Evolutionary conservation across 2,329 filamentous ascomycete genomes (phyloP), one percentile per base, ranked within the genome.

Genomic region (Colletotrichum zoysiae): DNA sequence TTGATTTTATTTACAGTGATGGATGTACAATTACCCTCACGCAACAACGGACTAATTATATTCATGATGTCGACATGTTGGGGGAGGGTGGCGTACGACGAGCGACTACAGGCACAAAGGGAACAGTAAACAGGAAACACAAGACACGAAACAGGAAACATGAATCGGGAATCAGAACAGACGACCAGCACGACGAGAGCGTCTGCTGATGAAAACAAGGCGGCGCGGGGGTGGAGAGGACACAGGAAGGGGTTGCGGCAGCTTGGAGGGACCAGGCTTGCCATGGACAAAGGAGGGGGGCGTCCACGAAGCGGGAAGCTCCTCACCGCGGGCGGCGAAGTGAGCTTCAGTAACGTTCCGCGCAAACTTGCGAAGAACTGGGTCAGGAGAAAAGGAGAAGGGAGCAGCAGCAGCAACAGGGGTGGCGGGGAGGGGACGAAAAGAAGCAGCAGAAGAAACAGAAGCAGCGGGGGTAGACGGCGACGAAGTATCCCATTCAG

Each of bases 11-110:
- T 26, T 26, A 26, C 11, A 46, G 12, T 35, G 55, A 11, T 38
- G 8, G 50, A 38, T 56, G 61, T 64, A 46, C 61, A 56, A 64
- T 46, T 20, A 64, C 50, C 61, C 38, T 64, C 61, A 38, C 50
- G 38, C 40, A 56, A 44, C 40, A 26, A 46, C 38, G 18, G 38
- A 64, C 50, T 38, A 42, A 56, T 44, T 8, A 44, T 23, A 18
- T 26, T 64, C 8, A 20, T 11, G 26, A 23, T 42, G 50, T 38
- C 53, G 26, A 26, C 26, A 42, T 20, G 33, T 14, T 26, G 59
- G 40, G 44, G 59, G 35, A 35, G 48, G 51, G 35, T 16, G 23
- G 18, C 9, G 48, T n/a, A 38, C 1, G 18, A 40, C 9, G 26
- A 46, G 12, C 23, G 38, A 64, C 18, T 53, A 23, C 5, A 64